Evolutionary conservation across 2,329 filamentous ascomycete genomes (phyloP), one percentile per base, ranked within the genome.

Genomic region (Aspergillus sp.): DNA sequence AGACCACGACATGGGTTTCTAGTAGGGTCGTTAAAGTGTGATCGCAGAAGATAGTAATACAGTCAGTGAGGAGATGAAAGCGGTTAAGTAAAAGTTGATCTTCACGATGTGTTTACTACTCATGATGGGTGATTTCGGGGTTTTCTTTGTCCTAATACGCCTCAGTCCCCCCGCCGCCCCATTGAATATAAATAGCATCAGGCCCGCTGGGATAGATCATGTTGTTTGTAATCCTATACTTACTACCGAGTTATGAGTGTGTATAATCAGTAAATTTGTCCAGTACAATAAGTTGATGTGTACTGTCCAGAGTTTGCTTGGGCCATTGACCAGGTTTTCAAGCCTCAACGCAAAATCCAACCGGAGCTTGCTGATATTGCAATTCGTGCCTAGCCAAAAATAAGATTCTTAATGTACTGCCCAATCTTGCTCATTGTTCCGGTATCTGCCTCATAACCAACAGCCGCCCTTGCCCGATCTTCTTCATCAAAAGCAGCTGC

Each of bases 401-500:
- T 15, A 15, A 47, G 15, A 45, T 47, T 17, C 41, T 55, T 55
- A 6, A 55, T 47, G 7, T 13, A 39, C 28, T 55, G 53, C 15
- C 41, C 30, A 21, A 55, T 55, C 28, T 28, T 45, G 5, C 13
- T 32, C 23, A 10, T 41, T 55, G 17, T 28, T 8, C 13, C 4
- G 15, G 21, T 30, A 4, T 32, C 5, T 21, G 15, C 15, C 39
- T 55, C 53, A n/a, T 55, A 55, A 17, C 53, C 53, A 30, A 55
- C 53, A 10, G 39, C 41, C 28, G 39, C 51, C 12, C 38, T 50
- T 5, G 25, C 38, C 9, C 64, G 58, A 38, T 70, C 69, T 39
- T 69, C 63, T 43, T 70, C 67, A 36, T 70, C 67, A 32, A 70
- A 70, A 15, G 63, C 65, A n/a, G 55, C 32, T 9, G 69, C 67